phyloP scores from a whole-genome alignment of 805 yeast species.

The Metschnikowia anglica region DNA sequence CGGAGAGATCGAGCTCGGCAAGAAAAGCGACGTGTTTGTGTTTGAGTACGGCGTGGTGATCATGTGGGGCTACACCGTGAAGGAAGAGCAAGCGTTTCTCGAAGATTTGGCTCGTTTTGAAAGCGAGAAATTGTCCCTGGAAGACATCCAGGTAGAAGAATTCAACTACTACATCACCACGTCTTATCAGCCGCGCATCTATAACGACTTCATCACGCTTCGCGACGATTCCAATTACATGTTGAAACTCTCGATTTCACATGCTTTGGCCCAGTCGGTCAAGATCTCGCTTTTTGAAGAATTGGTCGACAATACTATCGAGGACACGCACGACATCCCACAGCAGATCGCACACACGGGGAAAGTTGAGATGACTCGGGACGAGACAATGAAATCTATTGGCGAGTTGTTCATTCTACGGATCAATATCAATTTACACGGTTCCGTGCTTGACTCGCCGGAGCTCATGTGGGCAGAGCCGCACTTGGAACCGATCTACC shows the following conservation, averaged over 20 bases:
- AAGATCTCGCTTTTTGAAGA: conserved; percentile 95
- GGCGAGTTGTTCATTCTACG: conserved; percentile 91
- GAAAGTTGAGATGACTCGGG: conserved; percentile 90
- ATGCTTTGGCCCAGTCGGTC: conserved; percentile 93
- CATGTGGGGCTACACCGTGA: conserved; percentile 88
- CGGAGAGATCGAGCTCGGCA: conserved; percentile 87
- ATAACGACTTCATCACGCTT: conserved; percentile 91
- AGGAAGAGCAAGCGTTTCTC: conserved; percentile 80
- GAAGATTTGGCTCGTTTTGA: conserved; percentile 87
- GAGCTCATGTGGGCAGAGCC: conserved; percentile 99
- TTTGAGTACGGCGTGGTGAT: conserved; percentile 98
- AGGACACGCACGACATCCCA: conserved; percentile 95
- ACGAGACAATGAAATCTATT: conserved; percentile 94
- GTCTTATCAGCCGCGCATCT: conserved; percentile 91
- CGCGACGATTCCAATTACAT: conserved; percentile 88
- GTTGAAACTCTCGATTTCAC: conserved; percentile 90
- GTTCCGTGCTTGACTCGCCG: conserved; percentile 91
- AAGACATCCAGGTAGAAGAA: conserved; percentile 92
- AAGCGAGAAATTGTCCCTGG: conserved; percentile 84
- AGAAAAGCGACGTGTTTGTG: conserved; percentile 75
- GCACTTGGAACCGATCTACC: conserved; percentile 94
- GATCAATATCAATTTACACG: conserved; percentile 78
- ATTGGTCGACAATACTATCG: conserved; percentile 93
- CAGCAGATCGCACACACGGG: conserved; percentile 94
- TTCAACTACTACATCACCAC: conserved; percentile 92